These are phyloP conservation scores for Galeopsis tetrahit DNA, from an alignment of 257 asterid genomes.

Conservation along the genomic window DNA sequence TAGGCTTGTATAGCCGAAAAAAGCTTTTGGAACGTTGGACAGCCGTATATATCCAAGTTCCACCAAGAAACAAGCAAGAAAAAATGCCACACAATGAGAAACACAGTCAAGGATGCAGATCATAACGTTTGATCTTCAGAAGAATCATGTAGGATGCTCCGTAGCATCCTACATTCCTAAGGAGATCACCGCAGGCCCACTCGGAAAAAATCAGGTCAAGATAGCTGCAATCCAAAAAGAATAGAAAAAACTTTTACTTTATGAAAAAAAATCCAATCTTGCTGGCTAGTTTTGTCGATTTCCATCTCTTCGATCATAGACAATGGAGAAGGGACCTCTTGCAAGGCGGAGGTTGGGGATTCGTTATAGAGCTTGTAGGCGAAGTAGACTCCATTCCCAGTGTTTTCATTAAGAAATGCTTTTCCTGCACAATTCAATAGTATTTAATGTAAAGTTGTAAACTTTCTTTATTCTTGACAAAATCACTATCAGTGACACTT, in stretches of 20 bases:
- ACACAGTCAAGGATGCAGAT: conserved; percentile 61
- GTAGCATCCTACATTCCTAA: conserved; percentile 62
- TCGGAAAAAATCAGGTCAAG: conserved; percentile 68
- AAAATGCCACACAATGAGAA: conserved; percentile 61
- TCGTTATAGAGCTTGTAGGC: conserved; percentile 48
- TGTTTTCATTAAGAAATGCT: conserved; percentile 85
- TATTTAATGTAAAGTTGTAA: neutral
- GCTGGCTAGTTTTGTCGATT: conserved; percentile 40
- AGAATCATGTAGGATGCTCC: conserved; percentile 66
- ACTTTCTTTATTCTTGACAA: too few relatives aligned
- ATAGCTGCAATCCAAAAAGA: conserved; percentile 65
- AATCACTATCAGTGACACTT: too few relatives aligned
- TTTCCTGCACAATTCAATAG: conserved; percentile 72
- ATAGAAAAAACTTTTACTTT: conserved; percentile 42
- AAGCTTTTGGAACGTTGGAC: conserved; percentile 52
- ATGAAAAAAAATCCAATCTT: conserved; percentile 38
- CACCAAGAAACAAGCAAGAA: conserved; percentile 54
- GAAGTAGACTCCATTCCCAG: conserved; percentile 84
- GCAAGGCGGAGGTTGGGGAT: conserved; percentile 86
- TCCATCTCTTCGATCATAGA: conserved; percentile 60
- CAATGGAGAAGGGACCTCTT: conserved; percentile 98
- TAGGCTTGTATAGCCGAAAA: conserved; percentile 70
- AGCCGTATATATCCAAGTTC: conserved; percentile 63
- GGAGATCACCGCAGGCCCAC: conserved; percentile 80
- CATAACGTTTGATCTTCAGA: conserved; percentile 55